Evolutionary conservation across 106 monocot genomes (phyloP).

Genomic region (Iris macrosiphon): DNA sequence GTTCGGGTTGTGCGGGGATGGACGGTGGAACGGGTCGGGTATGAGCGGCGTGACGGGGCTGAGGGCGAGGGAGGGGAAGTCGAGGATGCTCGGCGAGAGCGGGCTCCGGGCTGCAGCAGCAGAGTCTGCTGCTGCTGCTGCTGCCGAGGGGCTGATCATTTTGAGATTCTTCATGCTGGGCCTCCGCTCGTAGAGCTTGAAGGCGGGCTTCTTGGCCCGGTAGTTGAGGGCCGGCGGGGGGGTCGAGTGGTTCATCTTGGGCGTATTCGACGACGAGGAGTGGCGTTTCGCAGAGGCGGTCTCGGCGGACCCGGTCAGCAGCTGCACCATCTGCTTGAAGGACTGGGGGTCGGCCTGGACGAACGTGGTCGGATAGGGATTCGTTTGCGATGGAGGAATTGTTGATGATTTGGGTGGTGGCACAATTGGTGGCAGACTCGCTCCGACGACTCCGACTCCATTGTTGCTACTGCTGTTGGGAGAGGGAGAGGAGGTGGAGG

Average conservation of each 20-base stretch:
- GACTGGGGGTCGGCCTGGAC: slow-evolving; percentile 83
- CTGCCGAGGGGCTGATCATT: slow-evolving; percentile 55
- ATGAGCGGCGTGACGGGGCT: slow-evolving; percentile 83
- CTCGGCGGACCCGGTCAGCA: slow-evolving; percentile 84
- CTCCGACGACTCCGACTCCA: not conserved
- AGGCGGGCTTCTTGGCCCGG: slow-evolving; percentile 55
- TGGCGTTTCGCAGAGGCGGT: slow-evolving; percentile 26
- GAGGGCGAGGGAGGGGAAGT: slow-evolving; percentile 64
- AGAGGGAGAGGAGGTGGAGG: not conserved
- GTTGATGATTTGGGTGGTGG: slow-evolving; percentile 12
- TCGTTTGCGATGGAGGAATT: slow-evolving; percentile 25
- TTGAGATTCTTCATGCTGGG: slow-evolving; percentile 62
- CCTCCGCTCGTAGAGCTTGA: slow-evolving; percentile 98
- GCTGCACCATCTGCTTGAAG: slow-evolving; percentile 96
- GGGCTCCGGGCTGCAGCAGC: slow-evolving; percentile 16
- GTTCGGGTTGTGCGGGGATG: no score
- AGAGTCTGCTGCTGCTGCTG: not conserved
- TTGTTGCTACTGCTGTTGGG: slow-evolving; percentile 5
- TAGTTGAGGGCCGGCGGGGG: slow-evolving; percentile 1
- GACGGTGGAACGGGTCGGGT: slow-evolving; percentile 53
- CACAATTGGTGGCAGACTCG: slow-evolving; percentile 7
- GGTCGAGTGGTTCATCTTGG: not conserved
- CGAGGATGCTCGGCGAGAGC: slow-evolving; percentile 70
- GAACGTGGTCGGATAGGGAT: slow-evolving; percentile 82
- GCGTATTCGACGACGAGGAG: not conserved